phyloP scores from a whole-genome alignment of 495 filamentous ascomycete genomes.

The Chaetomium tenue region DNA sequence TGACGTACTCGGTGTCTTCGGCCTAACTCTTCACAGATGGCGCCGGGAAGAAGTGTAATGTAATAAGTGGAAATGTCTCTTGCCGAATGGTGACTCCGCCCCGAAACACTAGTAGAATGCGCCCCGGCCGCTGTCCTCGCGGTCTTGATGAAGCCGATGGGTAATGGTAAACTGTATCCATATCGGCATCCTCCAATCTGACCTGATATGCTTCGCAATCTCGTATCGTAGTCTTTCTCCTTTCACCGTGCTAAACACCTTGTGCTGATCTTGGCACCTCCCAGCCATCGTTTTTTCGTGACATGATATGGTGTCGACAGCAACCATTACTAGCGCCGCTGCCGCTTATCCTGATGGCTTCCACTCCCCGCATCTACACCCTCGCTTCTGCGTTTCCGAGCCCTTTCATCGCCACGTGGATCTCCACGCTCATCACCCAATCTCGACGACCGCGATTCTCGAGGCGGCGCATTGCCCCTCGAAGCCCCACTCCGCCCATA shows the following conservation, averaged over 20 bases:
- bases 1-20: neutral
- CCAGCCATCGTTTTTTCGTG: neutral
- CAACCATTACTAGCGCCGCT: conserved; percentile 22
- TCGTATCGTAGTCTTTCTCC: conserved; percentile 1
- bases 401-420: conserved; percentile 29
- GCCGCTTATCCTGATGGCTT: conserved; percentile 37
- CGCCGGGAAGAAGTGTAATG: neutral
- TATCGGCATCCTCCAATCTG: conserved; percentile 8
- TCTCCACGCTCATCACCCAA: conserved; percentile 27
- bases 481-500: conserved; percentile 27
- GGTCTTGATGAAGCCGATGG: neutral
- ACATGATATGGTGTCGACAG: neutral
- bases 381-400: conserved; percentile 37
- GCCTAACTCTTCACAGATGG: neutral
- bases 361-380: conserved; percentile 18
- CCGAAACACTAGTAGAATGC: neutral
- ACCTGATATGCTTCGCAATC: conserved; percentile 3
- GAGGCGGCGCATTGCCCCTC: conserved; percentile 25
- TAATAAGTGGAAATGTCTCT: conserved; percentile 5
- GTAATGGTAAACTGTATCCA: conserved; percentile 1
- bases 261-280: neutral
- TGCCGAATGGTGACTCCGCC: neutral
- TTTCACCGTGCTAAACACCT: neutral
- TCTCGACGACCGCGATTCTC: conserved; percentile 32
- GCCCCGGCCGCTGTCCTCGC: neutral